phyloP scores from a whole-genome alignment of 768 basidiomycete genomes.

The Lentinula lateritia region DNA sequence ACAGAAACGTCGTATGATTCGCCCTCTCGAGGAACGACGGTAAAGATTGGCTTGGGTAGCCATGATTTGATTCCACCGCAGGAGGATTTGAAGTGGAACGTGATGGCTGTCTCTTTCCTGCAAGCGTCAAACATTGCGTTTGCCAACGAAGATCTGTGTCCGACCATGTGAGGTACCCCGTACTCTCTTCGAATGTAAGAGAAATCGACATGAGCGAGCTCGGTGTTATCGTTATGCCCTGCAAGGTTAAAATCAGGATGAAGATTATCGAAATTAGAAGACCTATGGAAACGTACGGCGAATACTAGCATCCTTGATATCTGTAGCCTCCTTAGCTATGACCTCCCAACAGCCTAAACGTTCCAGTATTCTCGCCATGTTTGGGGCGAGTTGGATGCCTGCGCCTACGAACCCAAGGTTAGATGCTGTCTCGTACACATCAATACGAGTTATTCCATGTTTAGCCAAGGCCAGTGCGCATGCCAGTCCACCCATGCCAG shows the following conservation, averaged over 20 bases:
- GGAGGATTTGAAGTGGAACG: constrained; percentile 18
- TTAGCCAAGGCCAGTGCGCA: constrained; percentile 23
- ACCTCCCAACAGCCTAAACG: constrained; percentile 21
- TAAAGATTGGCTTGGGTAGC: constrained; percentile 13
- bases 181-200: constrained; percentile 21
- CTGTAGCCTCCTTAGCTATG: constrained; percentile 19
- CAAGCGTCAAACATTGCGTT: constrained; percentile 22
- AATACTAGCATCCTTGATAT: constrained; percentile 20
- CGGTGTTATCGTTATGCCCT: constrained; percentile 20
- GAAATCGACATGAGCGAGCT: constrained; percentile 23
- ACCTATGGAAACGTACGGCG: constrained; percentile 14
- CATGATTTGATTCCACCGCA: constrained; percentile 23
- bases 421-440: constrained; percentile 23
- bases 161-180: constrained; percentile 26
- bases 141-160: constrained; percentile 27
- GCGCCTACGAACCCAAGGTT: constrained; percentile 27
- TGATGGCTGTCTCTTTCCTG: constrained; percentile 16
- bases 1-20: constrained; percentile 19
- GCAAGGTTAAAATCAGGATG: not conserved
- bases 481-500: constrained; percentile 22
- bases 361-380: constrained; percentile 23
- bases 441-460: constrained; percentile 21
- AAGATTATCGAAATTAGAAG: not conserved
- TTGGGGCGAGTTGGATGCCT: constrained; percentile 31
- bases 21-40: constrained; percentile 9